Conservation (phyloP, 2,329 filamentous ascomycete species). For the Blastomyces silverae region DNA sequence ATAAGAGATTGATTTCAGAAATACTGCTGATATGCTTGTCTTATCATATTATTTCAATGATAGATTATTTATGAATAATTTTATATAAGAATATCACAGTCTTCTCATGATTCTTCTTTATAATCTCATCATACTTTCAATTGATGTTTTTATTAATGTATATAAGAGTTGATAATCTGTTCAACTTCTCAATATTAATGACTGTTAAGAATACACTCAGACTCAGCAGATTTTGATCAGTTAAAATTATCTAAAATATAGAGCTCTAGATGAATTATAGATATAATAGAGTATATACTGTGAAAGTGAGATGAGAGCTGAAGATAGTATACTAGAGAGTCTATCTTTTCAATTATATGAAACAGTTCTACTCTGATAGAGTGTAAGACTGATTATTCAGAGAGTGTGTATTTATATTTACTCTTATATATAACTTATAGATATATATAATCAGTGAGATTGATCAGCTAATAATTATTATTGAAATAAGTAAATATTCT, state of each 20-base stretch:
- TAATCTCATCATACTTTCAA: too few species aligned
- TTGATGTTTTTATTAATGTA: too few species aligned
- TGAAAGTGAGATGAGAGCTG: not conserved
- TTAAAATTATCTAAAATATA: not conserved
- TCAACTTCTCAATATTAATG: not conserved
- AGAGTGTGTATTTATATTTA: not conserved
- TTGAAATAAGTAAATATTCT: not conserved
- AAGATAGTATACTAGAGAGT: not conserved
- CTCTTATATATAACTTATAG: not conserved
- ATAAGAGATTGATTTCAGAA: too few species aligned
- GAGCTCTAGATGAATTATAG: not conserved
- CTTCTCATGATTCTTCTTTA: too few species aligned
- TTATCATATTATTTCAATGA: too few species aligned
- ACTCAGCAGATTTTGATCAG: not conserved
- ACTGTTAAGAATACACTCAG: not conserved
- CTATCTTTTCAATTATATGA: not conserved
- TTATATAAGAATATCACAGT: too few species aligned
- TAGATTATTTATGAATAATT: too few species aligned
- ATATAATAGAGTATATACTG: not conserved
- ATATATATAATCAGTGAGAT: not conserved
- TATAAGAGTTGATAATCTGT: not conserved
- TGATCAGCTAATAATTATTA: not conserved
- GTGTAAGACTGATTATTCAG: not conserved
- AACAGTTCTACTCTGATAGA: not conserved
- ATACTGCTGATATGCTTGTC: too few species aligned